Percentiles rank a stretch among this genome's conserved stretches.
phyloP scores from a whole-genome alignment of 805 yeast genomes.

The Suhomyces vadensis region DNA sequence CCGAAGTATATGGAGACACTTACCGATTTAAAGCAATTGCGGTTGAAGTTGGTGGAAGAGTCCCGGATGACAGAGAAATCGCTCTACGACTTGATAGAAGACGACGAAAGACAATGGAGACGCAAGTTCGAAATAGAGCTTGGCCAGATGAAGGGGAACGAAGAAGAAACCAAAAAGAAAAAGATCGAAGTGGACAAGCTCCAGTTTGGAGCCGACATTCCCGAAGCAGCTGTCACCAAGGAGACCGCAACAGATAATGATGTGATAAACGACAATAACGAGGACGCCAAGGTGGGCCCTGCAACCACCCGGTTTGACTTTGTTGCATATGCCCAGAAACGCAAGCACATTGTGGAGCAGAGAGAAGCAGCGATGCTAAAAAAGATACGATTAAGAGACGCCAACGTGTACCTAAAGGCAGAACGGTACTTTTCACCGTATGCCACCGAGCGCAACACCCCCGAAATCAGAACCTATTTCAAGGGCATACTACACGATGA shows the following conservation, averaged over 20 bases:
- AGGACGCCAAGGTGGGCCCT: background rate
- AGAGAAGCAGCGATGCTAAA: slow-evolving; percentile 22
- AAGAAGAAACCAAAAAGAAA: slow-evolving; percentile 14
- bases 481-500: slow-evolving; percentile 23
- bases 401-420: slow-evolving; percentile 38
- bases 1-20: slow-evolving; percentile 63
- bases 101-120: slow-evolving; percentile 34
- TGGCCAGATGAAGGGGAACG: slow-evolving; percentile 8
- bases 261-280: too few species aligned
- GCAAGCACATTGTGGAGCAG: slow-evolving; percentile 40
- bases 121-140: slow-evolving; percentile 28
- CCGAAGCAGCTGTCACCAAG: too few species aligned
- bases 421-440: slow-evolving; percentile 41
- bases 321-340: slow-evolving; percentile 53
- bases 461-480: slow-evolving; percentile 25
- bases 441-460: slow-evolving; percentile 24
- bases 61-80: slow-evolving; percentile 81
- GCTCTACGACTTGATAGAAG: slow-evolving; percentile 56
- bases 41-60: slow-evolving; percentile 75
- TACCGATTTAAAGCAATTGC: slow-evolving; percentile 68
- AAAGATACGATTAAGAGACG: slow-evolving; percentile 22
- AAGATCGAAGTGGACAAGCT: slow-evolving; percentile 2
- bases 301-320: slow-evolving; percentile 46
- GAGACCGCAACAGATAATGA: too few species aligned
- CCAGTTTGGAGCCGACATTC: background rate